A percentile compares a stretch with the other conserved stretches of the same genome.
phyloP scores from a whole-genome alignment of 257 asterid species.

The Apocynum venetum region DNA sequence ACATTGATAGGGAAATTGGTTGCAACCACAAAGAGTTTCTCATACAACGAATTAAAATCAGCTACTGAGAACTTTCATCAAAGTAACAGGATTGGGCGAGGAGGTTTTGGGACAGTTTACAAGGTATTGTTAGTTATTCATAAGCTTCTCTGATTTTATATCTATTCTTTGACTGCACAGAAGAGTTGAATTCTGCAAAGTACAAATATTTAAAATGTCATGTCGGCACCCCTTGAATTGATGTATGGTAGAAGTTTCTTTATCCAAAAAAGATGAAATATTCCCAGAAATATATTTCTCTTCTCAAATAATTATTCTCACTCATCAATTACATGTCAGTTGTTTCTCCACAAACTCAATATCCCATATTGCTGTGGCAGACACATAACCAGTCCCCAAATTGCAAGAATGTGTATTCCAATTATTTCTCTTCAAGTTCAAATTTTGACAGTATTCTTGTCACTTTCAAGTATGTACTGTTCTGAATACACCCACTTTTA shows the following conservation, averaged over 20 bases:
- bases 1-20: conserved; percentile 42
- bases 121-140: conserved; percentile 51
- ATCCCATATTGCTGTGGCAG: background rate
- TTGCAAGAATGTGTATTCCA: background rate
- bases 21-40: conserved; percentile 42
- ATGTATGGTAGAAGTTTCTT: background rate
- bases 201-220: background rate
- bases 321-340: background rate
- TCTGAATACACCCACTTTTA: background rate
- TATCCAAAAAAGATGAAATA: background rate
- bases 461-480: background rate
- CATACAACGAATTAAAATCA: conserved; percentile 50
- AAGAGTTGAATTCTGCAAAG: background rate
- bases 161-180: background rate
- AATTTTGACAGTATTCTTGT: background rate
- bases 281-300: background rate
- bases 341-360: background rate
- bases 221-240: background rate
- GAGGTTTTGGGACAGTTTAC: conserved; percentile 91
- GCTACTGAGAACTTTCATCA: conserved; percentile 71
- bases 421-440: background rate
- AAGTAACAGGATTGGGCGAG: conserved; percentile 72
- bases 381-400: background rate
- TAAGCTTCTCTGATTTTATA: conserved; percentile 1
- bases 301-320: background rate